A percentile compares a stretch with the other conserved stretches of the same genome.
Conservation (phyloP, 495 filamentous ascomycete species). For the Lepraria neglecta region DNA sequence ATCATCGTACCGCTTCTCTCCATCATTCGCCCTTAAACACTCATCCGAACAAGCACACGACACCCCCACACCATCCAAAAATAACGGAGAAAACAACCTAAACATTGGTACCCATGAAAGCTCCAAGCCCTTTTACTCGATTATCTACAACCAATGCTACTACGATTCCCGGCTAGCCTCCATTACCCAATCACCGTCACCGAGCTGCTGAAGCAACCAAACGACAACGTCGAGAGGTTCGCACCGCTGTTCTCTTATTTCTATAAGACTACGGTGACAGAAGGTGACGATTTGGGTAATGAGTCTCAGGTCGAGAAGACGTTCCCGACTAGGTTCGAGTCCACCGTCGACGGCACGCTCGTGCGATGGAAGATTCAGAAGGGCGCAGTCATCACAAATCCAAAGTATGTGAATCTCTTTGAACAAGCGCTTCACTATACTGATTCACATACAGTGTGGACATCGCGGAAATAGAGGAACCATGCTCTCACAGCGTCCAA, state of each 20-base stretch:
- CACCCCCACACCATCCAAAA: not conserved
- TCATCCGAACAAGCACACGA: conserved; percentile 5
- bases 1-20: not conserved
- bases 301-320: conserved; percentile 61
- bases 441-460: conserved; percentile 38
- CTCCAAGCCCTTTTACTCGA: not conserved
- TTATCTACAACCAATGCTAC: conserved; percentile 38
- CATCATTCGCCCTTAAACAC: not conserved
- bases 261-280: conserved; percentile 68
- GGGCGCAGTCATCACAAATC: conserved; percentile 59
- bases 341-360: conserved; percentile 71
- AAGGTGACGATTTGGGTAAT: conserved; percentile 64
- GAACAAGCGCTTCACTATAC: not conserved
- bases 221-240: conserved; percentile 66
- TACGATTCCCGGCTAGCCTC: conserved; percentile 51
- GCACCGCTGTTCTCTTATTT: conserved; percentile 76
- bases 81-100: not conserved
- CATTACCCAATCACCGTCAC: conserved; percentile 95
- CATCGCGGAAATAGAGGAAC: conserved; percentile 78
- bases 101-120: conserved; percentile 14
- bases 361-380: conserved; percentile 66
- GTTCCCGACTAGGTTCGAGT: conserved; percentile 71
- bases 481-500: conserved; percentile 84
- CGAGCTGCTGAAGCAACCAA: conserved; percentile 68
- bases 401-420: conserved; percentile 29